Base-by-base conservation (phyloP, 108 stramenopile genomes). In the Cyclostephanos invisitatus region DNA sequence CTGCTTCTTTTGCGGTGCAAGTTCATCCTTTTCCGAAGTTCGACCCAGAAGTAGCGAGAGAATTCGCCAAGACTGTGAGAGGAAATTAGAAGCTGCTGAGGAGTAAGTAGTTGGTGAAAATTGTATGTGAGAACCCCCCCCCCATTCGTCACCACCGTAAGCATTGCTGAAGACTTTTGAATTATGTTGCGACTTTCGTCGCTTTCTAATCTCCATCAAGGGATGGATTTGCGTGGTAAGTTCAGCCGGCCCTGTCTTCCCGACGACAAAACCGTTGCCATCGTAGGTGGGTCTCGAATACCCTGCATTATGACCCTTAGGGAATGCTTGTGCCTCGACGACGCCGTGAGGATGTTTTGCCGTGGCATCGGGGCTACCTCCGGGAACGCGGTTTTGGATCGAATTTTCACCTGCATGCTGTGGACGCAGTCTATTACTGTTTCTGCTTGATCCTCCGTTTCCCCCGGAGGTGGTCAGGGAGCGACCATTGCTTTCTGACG, bases 141-240 rank as follows among this genome's bases (percentile, higher is more conserved):
- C 62, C 42, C 18, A 29, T 21, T 51, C 25, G 22, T 61, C 62
- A 56, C 48, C 75, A 40, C 55, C 59, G 58, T 70, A 67, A 14
- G 67, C 29, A 22, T 66, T 36, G 24, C 40, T 56, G 40, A 27
- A 15, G 29, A 25, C 51, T 17, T 22, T 37, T 32, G 25, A 21
- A 48, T 42, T 40, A 37, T 22, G 29, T 15, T 49, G 48, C 55
- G 27, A 44, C 24, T 50, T 64, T 20, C 8, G 38, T 5, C 54
- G 75, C 53, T 25, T 44, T 2, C 57, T 42, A 1, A 64, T 38
- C 14, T 60, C 68, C 68, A 78, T 51, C 10, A 72, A 71, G 14
- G 70, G 78, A 20, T 78, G 78, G 1, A 71, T 44, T 48, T 78
- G 78, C 21, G 66, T 35, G 35, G 64, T 27, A 10, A 78, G 77